Percentiles rank a stretch among this genome's conserved stretches.
Conservation (phyloP, 805 yeast species). For the Yamadazyma paraphyllophila region DNA sequence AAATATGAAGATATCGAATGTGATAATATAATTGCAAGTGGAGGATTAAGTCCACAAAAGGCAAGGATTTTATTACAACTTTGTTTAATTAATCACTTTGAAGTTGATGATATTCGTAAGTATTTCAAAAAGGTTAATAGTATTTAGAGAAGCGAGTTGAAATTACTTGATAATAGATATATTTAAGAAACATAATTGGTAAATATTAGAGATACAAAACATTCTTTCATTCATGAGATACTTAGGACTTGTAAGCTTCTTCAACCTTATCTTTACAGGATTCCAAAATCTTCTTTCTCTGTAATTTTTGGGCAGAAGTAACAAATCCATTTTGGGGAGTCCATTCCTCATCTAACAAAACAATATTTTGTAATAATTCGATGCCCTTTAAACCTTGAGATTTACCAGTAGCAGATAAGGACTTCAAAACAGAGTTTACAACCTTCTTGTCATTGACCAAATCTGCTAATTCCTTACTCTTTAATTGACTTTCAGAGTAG, state of each 20-base stretch:
- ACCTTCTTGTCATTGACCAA: constrained; percentile 59
- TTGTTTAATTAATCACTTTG: constrained; percentile 44
- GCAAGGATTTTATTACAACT: constrained; percentile 57
- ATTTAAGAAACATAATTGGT: background rate
- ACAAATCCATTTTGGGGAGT: constrained; percentile 94
- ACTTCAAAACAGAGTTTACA: constrained; percentile 49
- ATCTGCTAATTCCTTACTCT: constrained; percentile 45
- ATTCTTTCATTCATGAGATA: background rate
- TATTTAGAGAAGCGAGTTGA: background rate
- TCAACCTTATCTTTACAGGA: constrained; percentile 69
- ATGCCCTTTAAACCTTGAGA: constrained; percentile 80
- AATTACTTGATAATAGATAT: background rate
- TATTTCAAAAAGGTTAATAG: constrained; percentile 35
- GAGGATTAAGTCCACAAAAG: constrained; percentile 66
- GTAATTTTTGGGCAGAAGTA: constrained; percentile 94
- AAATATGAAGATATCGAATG: constrained; percentile 18
- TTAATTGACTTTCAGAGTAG: constrained; percentile 47
- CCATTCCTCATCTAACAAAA: constrained; percentile 88
- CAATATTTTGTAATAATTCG: constrained; percentile 78
- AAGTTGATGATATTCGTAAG: constrained; percentile 37
- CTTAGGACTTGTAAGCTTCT: constrained; percentile 45
- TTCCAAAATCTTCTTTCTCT: constrained; percentile 82
- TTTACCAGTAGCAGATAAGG: constrained; percentile 72
- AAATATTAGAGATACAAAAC: constrained; percentile 1
- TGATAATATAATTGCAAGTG: constrained; percentile 54